Base-by-base conservation (phyloP, 1,284 basidiomycete species). In the Fistulina hepatica region DNA sequence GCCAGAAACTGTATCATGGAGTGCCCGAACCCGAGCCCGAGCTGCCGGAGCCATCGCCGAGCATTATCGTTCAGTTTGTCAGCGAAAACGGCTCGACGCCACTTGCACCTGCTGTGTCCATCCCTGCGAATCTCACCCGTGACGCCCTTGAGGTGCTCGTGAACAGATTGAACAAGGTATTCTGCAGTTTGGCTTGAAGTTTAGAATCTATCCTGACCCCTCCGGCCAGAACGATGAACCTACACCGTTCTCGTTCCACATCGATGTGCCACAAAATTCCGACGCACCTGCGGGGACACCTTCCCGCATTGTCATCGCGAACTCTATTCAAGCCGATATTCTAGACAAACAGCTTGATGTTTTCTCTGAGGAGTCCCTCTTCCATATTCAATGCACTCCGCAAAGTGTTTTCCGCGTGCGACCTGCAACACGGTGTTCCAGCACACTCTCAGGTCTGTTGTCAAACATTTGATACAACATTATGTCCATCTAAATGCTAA, bases 371-470 rank as follows among this genome's bases (percentile, higher is more conserved):
- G 92, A 97, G 70, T 89, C 89, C 53, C 71, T 92, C 9, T 79
- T 95, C 43, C 70, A 85, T 38, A 69, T 95, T 21, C 76, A 81
- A 52, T 95, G 91, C 57, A 79, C 92, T 27, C 94, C 95, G 3
- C 92, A 97, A 58, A 92, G 93, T 13, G 86, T 98, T 2, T 98
- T 97, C 63, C 79, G 81, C 48, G 94, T 98, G 10, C 70, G 93
- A 47, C 89, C 89, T 27, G 91, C 95, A 12, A 92, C 89, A 26
- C 64, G 94, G 44, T 97, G 94, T 58, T 92, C 88, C 12, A 88
- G 88, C 17, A 95, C 91, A 8, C 67, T 98, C 33, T 81, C 82
- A 42, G 89, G 88, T 82, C 50, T 44, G 64, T 52, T 36, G 10
- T n/a, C n/a, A n/a, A n/a, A 20, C 10, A 8, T 21, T 8, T 25